Evolutionary conservation across 1,139 yeast genomes (phyloP), one percentile per base, ranked within the genome.

Genomic region (Kluyveromyces sp.): DNA sequence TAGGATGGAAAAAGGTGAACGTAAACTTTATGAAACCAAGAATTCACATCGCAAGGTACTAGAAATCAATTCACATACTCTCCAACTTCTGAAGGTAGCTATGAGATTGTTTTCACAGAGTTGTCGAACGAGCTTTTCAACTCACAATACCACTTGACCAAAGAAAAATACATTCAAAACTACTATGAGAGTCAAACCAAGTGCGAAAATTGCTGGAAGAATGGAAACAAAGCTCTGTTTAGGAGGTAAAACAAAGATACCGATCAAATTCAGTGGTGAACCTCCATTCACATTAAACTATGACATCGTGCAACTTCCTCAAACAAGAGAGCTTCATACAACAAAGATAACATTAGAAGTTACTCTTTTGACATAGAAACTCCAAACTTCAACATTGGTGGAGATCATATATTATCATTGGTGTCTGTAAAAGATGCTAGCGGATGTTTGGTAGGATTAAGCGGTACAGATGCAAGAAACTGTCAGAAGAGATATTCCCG

Each of bases 11-110:
- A 66, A 51, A n/a, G 52, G 60, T 60, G 41, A 67, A 35, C 59
- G 59, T 39, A 61, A 53, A 33, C 58, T 68, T 6, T 50, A 68
- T 26, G 70, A 69, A 25, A 62, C 71, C 0, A 72, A 69, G 47
- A 65, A 41, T 55, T 69, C 4, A 53, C 60, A 1, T 68, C 72
- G 0, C 61, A 60, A 37, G 70, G 72, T 42, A 67, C 73, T 3
- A 69, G 81, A 47, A 73, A 73, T 45, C 74, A 79, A 40, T 79
- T 84, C 56, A 73, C 76, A 41, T 88, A 85, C 63, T 78, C 78
- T 52, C 97, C 99, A 2, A 76, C 80, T 0, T 71, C 74, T 3
- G 96, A 89, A 57, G 98, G 98, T 0, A 77, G 75, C 38, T 92
- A 83, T 59, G 81, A 79, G 28, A 81, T 92, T 48, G 79, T 78